Evolutionary conservation across 352 stramenopile genomes (phyloP), one percentile per base, ranked within the genome.

Genomic region (Lagenidium giganteum): DNA sequence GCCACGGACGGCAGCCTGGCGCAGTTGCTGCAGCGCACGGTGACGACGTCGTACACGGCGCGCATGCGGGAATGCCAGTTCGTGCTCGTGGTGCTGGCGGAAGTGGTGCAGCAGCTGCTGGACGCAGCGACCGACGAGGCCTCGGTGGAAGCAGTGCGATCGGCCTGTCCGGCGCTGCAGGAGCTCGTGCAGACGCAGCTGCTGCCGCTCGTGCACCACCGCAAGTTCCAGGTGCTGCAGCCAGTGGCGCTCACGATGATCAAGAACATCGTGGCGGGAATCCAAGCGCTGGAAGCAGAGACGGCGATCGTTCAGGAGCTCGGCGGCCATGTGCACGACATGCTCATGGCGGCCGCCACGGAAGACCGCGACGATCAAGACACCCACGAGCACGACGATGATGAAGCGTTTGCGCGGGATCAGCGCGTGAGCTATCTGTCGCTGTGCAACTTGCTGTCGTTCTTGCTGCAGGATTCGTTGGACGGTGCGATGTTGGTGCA

Each of bases 361-460:
- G 21, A 20, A 2, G 25, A n/a, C 9, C 43, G 48, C n/a, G 45
- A 63, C 8, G 6, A 31, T 9, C 17, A 64, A 8, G 7, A 11
- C 14, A 26, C 32, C 8, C 21, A 51, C 8, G 8, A 30, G 20
- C 28, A 45, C 5, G 47, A 55, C 18, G 8, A 41, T 20, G 8
- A 25, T 48, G 3, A 39, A 57, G 30, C 8, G n/a, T n/a, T n/a
- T n/a, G n/a, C n/a, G n/a, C n/a, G n/a, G n/a, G n/a, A n/a, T n/a
- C n/a, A n/a, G n/a, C n/a, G n/a, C n/a, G n/a, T n/a, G 6, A 72
- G 68, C 44, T 83, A 67, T 30, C 51, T 57, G 7, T 66, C 76
- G 27, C 42, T 88, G 5, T 83, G 76, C 28, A 45, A 49, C 8
- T 49, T 82, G 23, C 44, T 83, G 31, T 52, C 78, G 43, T 22